These are phyloP conservation scores for Dioscorea alata DNA, from an alignment of 106 monocot species.

Conservation along the genomic window DNA sequence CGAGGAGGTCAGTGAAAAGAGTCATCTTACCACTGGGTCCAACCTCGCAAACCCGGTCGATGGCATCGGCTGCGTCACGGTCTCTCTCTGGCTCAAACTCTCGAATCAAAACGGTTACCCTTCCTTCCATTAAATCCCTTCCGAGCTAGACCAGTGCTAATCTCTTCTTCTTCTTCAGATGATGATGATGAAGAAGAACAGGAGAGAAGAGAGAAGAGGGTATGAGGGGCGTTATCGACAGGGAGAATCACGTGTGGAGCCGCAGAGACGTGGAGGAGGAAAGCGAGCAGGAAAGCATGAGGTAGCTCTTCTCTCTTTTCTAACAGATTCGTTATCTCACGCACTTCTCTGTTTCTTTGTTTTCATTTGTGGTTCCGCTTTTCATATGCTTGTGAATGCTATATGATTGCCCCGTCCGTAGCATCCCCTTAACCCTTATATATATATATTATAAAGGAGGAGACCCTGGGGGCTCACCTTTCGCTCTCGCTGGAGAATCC, in stretches of 20 bases:
- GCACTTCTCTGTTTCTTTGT: not conserved
- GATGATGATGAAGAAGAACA: not conserved
- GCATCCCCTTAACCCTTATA: too few species aligned
- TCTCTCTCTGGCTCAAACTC: constrained; percentile 48
- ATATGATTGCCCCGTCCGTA: too few species aligned
- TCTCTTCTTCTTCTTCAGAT: not conserved
- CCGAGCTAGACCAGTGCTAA: not conserved
- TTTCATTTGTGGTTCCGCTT: too few species aligned
- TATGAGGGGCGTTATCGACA: not conserved
- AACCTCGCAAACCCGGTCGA: constrained; percentile 70
- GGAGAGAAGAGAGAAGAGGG: not conserved
- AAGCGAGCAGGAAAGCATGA: not conserved
- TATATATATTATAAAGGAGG: too few species aligned
- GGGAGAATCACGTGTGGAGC: not conserved
- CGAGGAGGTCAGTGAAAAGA: constrained; percentile 40
- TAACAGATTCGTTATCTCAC: constrained; percentile 1
- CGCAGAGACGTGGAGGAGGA: not conserved
- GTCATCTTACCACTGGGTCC: constrained; percentile 42
- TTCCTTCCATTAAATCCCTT: not conserved
- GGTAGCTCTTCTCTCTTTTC: not conserved
- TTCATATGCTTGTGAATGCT: too few species aligned
- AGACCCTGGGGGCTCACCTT: too few species aligned
- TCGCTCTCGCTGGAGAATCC: too few species aligned
- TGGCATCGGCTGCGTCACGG: constrained; percentile 33
- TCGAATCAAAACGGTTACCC: constrained; percentile 15